Evolutionary conservation across 768 basidiomycete genomes (phyloP).

Genomic region (Mycena vulgaris): DNA sequence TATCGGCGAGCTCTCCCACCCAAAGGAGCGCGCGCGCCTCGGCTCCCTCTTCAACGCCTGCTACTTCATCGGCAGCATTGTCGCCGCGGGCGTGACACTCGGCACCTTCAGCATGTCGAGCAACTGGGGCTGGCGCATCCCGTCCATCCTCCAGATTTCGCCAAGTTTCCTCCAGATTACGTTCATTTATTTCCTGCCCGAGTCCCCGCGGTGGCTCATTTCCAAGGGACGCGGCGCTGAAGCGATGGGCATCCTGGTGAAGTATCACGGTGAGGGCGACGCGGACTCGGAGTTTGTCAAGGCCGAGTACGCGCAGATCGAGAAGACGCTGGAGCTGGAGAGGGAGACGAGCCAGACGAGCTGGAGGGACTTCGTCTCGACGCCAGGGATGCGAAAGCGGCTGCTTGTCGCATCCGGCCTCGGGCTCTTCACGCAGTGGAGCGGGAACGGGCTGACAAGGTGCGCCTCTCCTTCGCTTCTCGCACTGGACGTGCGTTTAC

Average conservation of each 20-base stretch:
- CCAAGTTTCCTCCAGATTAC: constrained; percentile 68
- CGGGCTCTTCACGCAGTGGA: constrained; percentile 75
- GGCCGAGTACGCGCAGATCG: constrained; percentile 71
- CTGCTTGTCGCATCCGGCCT: constrained; percentile 65
- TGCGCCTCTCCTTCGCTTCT: constrained; percentile 40
- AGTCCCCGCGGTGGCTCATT: constrained; percentile 78
- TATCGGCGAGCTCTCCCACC: constrained; percentile 79
- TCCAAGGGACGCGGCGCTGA: constrained; percentile 68
- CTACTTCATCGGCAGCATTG: constrained; percentile 72
- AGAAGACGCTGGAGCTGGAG: constrained; percentile 69
- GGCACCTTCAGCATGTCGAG: constrained; percentile 72
- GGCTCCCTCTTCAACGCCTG: constrained; percentile 77
- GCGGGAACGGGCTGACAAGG: constrained; percentile 74
- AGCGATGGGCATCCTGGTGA: constrained; percentile 63
- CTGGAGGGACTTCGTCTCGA: constrained; percentile 62
- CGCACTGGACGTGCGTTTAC: constrained; percentile 1
- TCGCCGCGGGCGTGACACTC: constrained; percentile 73
- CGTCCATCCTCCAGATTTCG: constrained; percentile 70
- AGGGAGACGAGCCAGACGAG: constrained; percentile 61
- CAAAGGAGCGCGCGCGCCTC: constrained; percentile 77
- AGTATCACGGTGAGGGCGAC: constrained; percentile 76
- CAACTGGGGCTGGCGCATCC: constrained; percentile 82
- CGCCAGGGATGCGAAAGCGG: constrained; percentile 67
- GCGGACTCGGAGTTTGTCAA: constrained; percentile 67
- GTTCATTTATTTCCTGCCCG: constrained; percentile 73